These are phyloP conservation scores for Petunia secreta DNA, from an alignment of 257 asterid genomes.

Conservation along the genomic window DNA sequence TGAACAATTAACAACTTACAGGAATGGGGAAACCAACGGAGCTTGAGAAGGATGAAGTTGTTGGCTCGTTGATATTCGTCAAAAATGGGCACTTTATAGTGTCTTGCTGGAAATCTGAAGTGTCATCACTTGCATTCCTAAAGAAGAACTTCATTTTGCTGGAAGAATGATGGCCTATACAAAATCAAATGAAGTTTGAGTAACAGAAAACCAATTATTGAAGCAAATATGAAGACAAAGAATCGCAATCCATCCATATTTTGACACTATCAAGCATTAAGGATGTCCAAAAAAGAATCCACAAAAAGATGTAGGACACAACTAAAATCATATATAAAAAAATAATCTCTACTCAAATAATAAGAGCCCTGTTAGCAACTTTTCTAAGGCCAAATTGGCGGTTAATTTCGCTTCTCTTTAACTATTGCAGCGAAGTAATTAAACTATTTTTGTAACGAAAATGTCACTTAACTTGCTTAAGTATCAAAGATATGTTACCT, in stretches of 20 bases:
- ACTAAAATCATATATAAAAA: not conserved
- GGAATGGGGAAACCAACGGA: slow-evolving; percentile 60
- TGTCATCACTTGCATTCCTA: slow-evolving; percentile 57
- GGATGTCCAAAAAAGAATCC: not conserved
- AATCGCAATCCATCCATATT: not conserved
- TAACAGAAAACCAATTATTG: not conserved
- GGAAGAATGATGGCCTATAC: slow-evolving; percentile 51
- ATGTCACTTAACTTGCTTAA: no score
- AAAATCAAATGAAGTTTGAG: slow-evolving; percentile 27
- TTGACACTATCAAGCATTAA: not conserved
- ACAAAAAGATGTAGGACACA: not conserved
- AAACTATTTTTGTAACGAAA: no score
- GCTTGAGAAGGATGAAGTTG: slow-evolving; percentile 76
- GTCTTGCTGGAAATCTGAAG: slow-evolving; percentile 57
- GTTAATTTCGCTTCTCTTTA: no score
- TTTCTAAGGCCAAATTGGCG: not conserved
- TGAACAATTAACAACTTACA: slow-evolving; percentile 44
- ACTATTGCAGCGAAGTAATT: no score
- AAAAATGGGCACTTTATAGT: slow-evolving; percentile 82
- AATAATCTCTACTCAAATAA: not conserved
- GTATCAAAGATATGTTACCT: no score
- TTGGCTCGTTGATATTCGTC: slow-evolving; percentile 89
- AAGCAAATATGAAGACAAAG: not conserved
- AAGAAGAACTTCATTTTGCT: slow-evolving; percentile 65
- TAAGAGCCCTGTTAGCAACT: not conserved